These are phyloP conservation scores for Pseudofabraea citricarpa DNA, from an alignment of 2,329 filamentous ascomycete species.

Conservation along the genomic window DNA sequence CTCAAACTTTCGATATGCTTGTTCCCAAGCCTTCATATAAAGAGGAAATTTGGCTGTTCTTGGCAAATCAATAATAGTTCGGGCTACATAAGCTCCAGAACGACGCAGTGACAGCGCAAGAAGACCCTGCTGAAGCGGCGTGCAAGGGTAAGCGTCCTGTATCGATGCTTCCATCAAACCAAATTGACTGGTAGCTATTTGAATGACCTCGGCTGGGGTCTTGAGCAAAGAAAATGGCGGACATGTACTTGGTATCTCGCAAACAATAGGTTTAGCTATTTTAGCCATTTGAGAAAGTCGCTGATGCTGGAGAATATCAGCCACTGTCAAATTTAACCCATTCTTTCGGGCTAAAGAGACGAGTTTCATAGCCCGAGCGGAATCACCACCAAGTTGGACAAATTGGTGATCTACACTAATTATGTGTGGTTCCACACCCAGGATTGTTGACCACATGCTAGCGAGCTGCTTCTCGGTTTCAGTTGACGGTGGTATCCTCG, in stretches of 20 bases:
- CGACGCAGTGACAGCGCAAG: slow-evolving; percentile 27
- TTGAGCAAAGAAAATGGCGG: not conserved
- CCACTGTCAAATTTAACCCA: slow-evolving; percentile 30
- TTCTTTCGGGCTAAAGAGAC: slow-evolving; percentile 28
- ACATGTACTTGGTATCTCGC: not conserved
- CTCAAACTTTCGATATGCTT: not conserved
- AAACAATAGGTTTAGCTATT: not conserved
- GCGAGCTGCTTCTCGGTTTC: slow-evolving; percentile 30
- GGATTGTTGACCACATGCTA: slow-evolving; percentile 42
- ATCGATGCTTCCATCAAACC: slow-evolving; percentile 6
- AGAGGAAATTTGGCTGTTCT: not conserved
- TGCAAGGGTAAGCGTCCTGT: slow-evolving; percentile 32
- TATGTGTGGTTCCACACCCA: slow-evolving; percentile 37
- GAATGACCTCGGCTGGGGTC: not conserved
- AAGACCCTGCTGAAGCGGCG: slow-evolving; percentile 30
- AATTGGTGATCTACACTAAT: slow-evolving; percentile 27
- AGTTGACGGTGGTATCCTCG: not conserved
- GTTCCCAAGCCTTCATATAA: slow-evolving; percentile 7
- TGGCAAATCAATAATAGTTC: slow-evolving; percentile 7
- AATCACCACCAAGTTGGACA: slow-evolving; percentile 31
- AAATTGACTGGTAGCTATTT: not conserved
- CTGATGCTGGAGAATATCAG: slow-evolving; percentile 33
- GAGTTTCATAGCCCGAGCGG: slow-evolving; percentile 32
- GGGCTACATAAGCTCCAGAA: slow-evolving; percentile 28
- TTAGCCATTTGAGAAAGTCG: slow-evolving; percentile 4